These are phyloP conservation scores for Friedmanniomyces simplex DNA, from an alignment of 495 filamentous ascomycete species.

Conservation along the genomic window DNA sequence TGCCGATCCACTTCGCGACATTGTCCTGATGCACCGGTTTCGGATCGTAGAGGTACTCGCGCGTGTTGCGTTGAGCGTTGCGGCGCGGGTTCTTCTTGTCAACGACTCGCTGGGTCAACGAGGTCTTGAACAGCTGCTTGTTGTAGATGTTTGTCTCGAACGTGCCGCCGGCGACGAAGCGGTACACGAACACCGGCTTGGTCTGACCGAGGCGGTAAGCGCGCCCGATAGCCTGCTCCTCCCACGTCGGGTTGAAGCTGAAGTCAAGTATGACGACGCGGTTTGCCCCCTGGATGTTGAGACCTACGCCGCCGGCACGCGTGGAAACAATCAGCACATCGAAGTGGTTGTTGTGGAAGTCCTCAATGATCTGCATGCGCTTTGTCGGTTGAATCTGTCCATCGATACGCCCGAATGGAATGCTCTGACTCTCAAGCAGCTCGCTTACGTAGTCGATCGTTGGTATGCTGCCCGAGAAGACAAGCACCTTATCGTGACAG, in stretches of 20 bases:
- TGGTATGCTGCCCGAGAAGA: constrained; percentile 66
- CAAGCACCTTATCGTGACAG: constrained; percentile 59
- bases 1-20: constrained; percentile 43
- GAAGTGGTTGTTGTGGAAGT: constrained; percentile 68
- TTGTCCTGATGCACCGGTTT: constrained; percentile 43
- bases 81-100: constrained; percentile 68
- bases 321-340: constrained; percentile 91
- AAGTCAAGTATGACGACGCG: constrained; percentile 83
- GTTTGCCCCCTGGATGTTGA: constrained; percentile 81
- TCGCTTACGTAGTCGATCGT: constrained; percentile 60
- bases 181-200: constrained; percentile 80
- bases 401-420: constrained; percentile 69
- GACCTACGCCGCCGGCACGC: constrained; percentile 82
- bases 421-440: constrained; percentile 45
- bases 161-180: constrained; percentile 68
- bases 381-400: constrained; percentile 63
- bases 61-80: constrained; percentile 38
- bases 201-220: constrained; percentile 78
- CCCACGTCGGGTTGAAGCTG: constrained; percentile 65
- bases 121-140: constrained; percentile 65
- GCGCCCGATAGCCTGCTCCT: constrained; percentile 82
- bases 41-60: constrained; percentile 49
- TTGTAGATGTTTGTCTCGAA: constrained; percentile 65
- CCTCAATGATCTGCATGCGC: constrained; percentile 85
- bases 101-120: constrained; percentile 67